phyloP scores from a whole-genome alignment of 2,329 filamentous ascomycete species.

The Aspergillus tanneri region DNA sequence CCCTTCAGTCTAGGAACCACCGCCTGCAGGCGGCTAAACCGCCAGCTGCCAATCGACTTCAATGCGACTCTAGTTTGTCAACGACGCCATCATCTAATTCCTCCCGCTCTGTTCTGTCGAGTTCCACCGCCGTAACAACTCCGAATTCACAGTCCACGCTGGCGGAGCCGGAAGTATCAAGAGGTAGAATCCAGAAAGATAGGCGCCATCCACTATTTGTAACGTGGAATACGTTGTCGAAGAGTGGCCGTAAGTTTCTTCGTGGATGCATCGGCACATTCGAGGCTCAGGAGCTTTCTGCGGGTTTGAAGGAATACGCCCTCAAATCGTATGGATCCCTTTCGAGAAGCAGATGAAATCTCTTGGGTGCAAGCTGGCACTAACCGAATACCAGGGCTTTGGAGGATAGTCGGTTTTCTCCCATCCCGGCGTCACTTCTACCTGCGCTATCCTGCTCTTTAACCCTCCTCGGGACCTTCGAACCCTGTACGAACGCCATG shows the following conservation, averaged over 20 bases:
- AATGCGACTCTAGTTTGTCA: conserved; percentile 38
- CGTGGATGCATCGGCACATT: conserved; percentile 98
- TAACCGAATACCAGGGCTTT: conserved; percentile 52
- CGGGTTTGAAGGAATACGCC: conserved; percentile 76
- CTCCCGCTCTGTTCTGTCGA: conserved; percentile 45
- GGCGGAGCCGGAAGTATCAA: conserved; percentile 22
- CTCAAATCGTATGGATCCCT: conserved; percentile 64
- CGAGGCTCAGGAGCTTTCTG: conserved; percentile 68
- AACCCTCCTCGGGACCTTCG: conserved; percentile 83
- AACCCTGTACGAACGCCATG: conserved; percentile 67
- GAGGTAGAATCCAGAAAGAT: conserved; percentile 34
- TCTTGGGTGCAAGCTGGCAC: too few relatives aligned
- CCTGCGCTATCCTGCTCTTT: conserved; percentile 58
- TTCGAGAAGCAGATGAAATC: background rate
- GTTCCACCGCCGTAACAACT: conserved; percentile 44
- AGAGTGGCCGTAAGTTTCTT: conserved; percentile 63
- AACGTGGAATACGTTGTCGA: conserved; percentile 80
- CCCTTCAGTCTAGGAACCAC: conserved; percentile 11
- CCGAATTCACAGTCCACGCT: conserved; percentile 44
- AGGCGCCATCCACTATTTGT: conserved; percentile 77
- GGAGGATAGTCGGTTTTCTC: conserved; percentile 61
- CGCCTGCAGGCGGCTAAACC: conserved; percentile 29
- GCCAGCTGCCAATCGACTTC: conserved; percentile 36
- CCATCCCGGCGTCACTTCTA: conserved; percentile 54
- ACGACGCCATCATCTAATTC: conserved; percentile 50